Evolutionary conservation across 805 yeast species (phyloP).

Genomic region (Metschnikowia borealis): DNA sequence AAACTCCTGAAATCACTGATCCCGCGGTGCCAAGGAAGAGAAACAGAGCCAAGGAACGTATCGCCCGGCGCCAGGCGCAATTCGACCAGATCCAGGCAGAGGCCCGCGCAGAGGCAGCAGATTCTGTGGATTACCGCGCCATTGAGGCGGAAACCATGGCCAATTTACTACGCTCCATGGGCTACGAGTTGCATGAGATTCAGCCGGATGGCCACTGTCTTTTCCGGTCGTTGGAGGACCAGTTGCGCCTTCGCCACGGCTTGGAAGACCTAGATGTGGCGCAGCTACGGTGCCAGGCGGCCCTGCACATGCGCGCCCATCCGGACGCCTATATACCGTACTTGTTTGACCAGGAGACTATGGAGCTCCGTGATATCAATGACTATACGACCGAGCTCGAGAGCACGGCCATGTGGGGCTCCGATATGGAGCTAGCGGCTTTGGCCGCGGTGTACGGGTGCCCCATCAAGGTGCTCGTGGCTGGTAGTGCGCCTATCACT

Average conservation of each 20-base stretch:
- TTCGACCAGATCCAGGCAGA: conserved; percentile 57
- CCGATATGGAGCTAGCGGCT: conserved; percentile 87
- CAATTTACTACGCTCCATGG: conserved; percentile 45
- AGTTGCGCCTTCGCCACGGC: conserved; percentile 51
- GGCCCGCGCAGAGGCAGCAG: conserved; percentile 67
- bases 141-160: conserved; percentile 69
- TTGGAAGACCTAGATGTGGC: conserved; percentile 33
- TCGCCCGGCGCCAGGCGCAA: conserved; percentile 73
- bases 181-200: conserved; percentile 61
- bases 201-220: conserved; percentile 93
- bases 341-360: conserved; percentile 72
- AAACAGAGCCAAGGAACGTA: conserved; percentile 80
- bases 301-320: conserved; percentile 58
- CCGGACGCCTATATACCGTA: conserved; percentile 76
- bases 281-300: conserved; percentile 62
- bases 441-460: conserved; percentile 66
- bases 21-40: conserved; percentile 39
- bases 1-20: not conserved
- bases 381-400: conserved; percentile 67
- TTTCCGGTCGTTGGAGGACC: conserved; percentile 82
- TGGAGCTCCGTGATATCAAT: conserved; percentile 58
- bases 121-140: conserved; percentile 61
- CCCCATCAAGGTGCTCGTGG: conserved; percentile 72
- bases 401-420: conserved; percentile 92
- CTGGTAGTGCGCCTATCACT: conserved; percentile 64